A percentile compares a stretch with the other conserved stretches of the same genome.
Conservation (phyloP, 805 yeast genomes). For the Saturnispora mendoncae region DNA sequence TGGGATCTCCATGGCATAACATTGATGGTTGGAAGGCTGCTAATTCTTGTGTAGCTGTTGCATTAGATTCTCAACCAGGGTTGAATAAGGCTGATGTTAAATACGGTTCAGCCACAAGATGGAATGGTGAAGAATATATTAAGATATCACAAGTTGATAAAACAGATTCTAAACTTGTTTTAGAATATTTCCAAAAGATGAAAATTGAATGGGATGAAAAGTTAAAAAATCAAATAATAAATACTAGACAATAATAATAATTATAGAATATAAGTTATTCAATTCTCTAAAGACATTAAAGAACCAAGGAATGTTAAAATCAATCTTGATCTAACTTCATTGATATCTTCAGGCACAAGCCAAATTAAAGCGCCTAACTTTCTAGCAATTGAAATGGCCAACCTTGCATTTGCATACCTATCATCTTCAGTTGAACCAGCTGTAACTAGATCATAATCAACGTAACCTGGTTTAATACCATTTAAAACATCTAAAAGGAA, state of each 20-base stretch:
- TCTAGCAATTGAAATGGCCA: constrained; percentile 97
- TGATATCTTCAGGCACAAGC: constrained; percentile 99
- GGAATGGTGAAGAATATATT: constrained; percentile 58
- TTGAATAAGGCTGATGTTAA: constrained; percentile 37
- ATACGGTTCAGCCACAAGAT: constrained; percentile 65
- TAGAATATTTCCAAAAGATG: constrained; percentile 49
- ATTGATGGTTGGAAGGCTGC: constrained; percentile 87
- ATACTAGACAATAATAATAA: constrained; percentile 22
- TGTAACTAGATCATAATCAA: constrained; percentile 85
- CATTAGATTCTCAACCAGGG: constrained; percentile 43
- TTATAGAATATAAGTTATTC: not conserved
- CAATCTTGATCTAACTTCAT: constrained; percentile 89
- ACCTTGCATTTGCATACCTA: constrained; percentile 85
- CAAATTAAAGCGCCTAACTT: constrained; percentile 95
- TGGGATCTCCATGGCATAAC: constrained; percentile 86
- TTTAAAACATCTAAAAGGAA: constrained; percentile 83
- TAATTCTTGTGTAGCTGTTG: constrained; percentile 70
- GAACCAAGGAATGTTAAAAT: constrained; percentile 93
- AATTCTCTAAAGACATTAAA: constrained; percentile 48
- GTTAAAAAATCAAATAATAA: constrained; percentile 58
- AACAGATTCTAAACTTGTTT: constrained; percentile 60
- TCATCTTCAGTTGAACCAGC: constrained; percentile 78
- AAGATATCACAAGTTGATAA: constrained; percentile 42
- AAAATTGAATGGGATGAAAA: constrained; percentile 64
- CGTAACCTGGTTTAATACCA: constrained; percentile 96